Evolutionary conservation across 768 basidiomycete species (phyloP).

Genomic region (Leccinum subgranulosum): DNA sequence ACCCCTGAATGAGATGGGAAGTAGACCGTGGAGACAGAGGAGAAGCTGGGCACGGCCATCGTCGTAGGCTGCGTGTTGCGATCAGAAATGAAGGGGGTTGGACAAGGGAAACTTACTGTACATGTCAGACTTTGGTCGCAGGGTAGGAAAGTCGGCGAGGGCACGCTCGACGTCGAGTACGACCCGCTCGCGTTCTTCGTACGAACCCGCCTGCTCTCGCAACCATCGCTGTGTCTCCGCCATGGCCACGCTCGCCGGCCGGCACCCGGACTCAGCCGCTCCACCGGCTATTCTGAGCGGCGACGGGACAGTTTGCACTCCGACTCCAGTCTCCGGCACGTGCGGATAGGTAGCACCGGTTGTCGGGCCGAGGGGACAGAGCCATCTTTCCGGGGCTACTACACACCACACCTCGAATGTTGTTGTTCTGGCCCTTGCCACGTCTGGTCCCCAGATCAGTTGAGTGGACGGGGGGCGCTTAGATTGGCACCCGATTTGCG

Average conservation of each 20-base stretch:
- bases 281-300: constrained; percentile 10
- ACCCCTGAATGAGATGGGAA: constrained; percentile 78
- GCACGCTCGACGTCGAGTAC: constrained; percentile 59
- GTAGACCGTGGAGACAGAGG: constrained; percentile 85
- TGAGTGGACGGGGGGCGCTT: constrained; percentile 11
- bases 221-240: constrained; percentile 57
- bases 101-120: constrained; percentile 51
- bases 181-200: constrained; percentile 53
- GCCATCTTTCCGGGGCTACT: not conserved
- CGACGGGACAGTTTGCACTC: constrained; percentile 1
- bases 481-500: constrained; percentile 18
- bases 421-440: constrained; percentile 15
- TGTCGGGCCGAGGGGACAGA: not conserved
- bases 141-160: constrained; percentile 51
- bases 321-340: constrained; percentile 4
- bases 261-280: not conserved
- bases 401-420: not conserved
- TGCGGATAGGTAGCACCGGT: not conserved
- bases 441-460: constrained; percentile 14
- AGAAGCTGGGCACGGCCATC: constrained; percentile 92
- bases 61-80: constrained; percentile 67
- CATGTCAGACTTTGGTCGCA: constrained; percentile 77
- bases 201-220: constrained; percentile 57
- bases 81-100: constrained; percentile 4
- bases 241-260: constrained; percentile 9